phyloP scores from a whole-genome alignment of 2,329 filamentous ascomycete genomes.

The Verticillium klebahnii region DNA sequence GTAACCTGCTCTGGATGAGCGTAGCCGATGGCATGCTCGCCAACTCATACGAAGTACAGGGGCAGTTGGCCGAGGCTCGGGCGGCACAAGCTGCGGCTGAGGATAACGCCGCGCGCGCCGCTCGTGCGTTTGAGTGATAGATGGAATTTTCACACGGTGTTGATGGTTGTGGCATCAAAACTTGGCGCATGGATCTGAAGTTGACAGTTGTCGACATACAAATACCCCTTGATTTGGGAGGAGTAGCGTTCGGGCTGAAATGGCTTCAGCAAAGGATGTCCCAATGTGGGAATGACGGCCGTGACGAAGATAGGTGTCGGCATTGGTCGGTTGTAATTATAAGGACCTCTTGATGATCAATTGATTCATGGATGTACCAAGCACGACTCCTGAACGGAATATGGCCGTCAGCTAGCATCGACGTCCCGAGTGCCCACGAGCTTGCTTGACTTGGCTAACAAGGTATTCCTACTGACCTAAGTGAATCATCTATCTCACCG shows the following conservation, averaged over 20 bases:
- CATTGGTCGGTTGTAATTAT: neutral
- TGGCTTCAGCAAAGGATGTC: neutral
- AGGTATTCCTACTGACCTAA: too few relatives aligned
- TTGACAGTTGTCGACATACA: neutral
- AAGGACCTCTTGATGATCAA: neutral
- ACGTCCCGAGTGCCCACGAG: too few relatives aligned
- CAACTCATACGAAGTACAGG: slow-evolving; percentile 69
- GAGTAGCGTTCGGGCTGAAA: neutral
- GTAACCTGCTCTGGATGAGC: slow-evolving; percentile 72
- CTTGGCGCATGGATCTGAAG: neutral
- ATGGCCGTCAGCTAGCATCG: too few relatives aligned
- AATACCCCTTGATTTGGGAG: neutral
- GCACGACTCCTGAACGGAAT: too few relatives aligned
- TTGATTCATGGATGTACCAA: neutral
- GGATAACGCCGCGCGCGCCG: slow-evolving; percentile 33
- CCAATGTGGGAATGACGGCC: neutral
- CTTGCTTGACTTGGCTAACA: too few relatives aligned
- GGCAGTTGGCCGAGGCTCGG: slow-evolving; percentile 45
- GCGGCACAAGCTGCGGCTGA: slow-evolving; percentile 36
- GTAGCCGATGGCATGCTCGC: slow-evolving; percentile 76
- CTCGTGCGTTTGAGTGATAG: neutral
- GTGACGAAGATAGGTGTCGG: neutral
- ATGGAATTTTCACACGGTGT: neutral
- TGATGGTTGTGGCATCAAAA: neutral
- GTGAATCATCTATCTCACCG: too few relatives aligned